Base-by-base conservation (phyloP, 805 yeast genomes). In the Millerozyma acaciae region DNA sequence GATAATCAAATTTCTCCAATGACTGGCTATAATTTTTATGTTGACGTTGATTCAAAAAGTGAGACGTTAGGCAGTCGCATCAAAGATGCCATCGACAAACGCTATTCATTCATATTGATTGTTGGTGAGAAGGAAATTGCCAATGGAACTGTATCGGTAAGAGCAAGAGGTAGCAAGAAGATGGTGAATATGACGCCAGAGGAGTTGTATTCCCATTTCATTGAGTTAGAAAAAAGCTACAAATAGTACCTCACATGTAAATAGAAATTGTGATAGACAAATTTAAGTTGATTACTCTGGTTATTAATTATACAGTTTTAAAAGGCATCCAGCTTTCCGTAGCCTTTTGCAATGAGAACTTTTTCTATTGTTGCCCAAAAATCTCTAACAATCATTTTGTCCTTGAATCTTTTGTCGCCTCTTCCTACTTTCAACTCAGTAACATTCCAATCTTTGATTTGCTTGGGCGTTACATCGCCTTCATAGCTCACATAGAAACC, bases 361-460 rank as follows among this genome's bases (percentile, higher is more conserved):
- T 71, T 78, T 47, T 93, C 97, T 31, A 90, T 60, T 23, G 75
- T 74, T 30, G 78, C 82, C 98, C 98, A 90, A 47, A 93, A 76
- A 33, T 73, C 75, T 52, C 84, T 88, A 19, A 81, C 83, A 12
- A 85, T 81, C 69, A 90, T 95, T 38, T 85, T 76, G 57, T 93
- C 98, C 51, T 83, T 78, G 65, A 89, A 90, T 43, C 97, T 68
- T 52, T 78, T 84, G 28, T 74, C 78, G 18, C 67, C 66, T 47
- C 93, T 78, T 51, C 93, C 97, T 13, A 93, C 66, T 24, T 73
- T 75, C 34, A 90, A 74, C 26, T 76, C 76, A 43, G 80, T 76
- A 15, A 93, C 94, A 54, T 93, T 90, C 98, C 98, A 93, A 37
- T 81, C 84, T 42, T 74, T 73, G 23, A 89, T 75, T 35, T 76